Evolutionary conservation across 352 stramenopile species (phyloP).

Genomic region (Phytopythium kandeliae): DNA sequence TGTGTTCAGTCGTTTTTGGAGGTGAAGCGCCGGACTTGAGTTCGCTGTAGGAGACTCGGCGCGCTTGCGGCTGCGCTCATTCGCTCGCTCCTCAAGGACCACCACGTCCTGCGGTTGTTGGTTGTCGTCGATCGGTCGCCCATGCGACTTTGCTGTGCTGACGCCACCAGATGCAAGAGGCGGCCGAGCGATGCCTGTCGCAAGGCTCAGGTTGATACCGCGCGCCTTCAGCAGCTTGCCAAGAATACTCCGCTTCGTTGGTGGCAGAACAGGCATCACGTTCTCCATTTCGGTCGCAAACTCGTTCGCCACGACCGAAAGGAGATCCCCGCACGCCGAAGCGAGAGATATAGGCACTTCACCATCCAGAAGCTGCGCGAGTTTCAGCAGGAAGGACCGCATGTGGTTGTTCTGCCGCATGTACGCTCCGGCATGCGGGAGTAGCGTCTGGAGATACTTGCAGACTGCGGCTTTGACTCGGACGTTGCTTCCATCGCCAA

Average conservation of each 20-base stretch:
- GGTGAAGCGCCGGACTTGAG: conserved; percentile 29
- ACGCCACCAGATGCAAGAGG: neutral
- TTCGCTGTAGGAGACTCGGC: conserved; percentile 38
- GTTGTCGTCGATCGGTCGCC: conserved; percentile 7
- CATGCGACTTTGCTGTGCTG: neutral
- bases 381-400: conserved; percentile 60
- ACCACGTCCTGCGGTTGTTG: conserved; percentile 6
- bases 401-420: conserved; percentile 70
- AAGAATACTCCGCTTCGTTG: conserved; percentile 46
- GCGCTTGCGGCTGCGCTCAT: conserved; percentile 41
- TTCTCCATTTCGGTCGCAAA: conserved; percentile 52
- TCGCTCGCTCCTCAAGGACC: conserved; percentile 6
- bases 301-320: conserved; percentile 36
- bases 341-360: conserved; percentile 57
- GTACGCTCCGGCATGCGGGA: conserved; percentile 48
- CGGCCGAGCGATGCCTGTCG: neutral
- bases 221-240: conserved; percentile 49
- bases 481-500: conserved; percentile 75
- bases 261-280: conserved; percentile 44
- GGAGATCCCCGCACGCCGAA: conserved; percentile 48
- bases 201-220: conserved; percentile 43
- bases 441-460: conserved; percentile 51
- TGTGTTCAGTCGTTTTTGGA: conserved; percentile 42
- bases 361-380: conserved; percentile 56
- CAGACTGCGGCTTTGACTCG: conserved; percentile 71